Percentiles rank a stretch among this genome's conserved stretches.
phyloP scores from a whole-genome alignment of 805 yeast genomes.

The Yamadazyma philogaea region DNA sequence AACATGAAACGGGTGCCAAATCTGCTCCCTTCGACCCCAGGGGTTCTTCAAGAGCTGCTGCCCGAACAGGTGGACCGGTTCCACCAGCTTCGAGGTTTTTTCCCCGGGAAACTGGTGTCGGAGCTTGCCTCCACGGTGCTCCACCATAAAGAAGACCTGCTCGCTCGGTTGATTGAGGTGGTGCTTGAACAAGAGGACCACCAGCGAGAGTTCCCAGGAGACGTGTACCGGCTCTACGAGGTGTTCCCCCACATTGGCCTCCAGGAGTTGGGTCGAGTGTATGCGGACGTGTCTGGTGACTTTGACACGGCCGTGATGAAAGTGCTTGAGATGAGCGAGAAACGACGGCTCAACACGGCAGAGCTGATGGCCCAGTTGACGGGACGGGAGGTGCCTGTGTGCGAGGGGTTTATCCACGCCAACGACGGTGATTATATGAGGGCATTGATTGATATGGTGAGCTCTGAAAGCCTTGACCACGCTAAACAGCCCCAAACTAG shows the following conservation, averaged over 20 bases:
- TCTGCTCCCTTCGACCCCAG: neutral
- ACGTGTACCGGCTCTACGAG: constrained; percentile 5
- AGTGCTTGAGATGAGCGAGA: neutral
- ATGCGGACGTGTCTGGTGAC: neutral
- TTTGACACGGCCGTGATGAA: constrained; percentile 1
- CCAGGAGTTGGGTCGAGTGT: neutral
- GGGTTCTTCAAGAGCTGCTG: neutral
- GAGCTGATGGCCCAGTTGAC: neutral
- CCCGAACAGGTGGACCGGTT: neutral
- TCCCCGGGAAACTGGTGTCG: neutral
- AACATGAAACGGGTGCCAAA: no score
- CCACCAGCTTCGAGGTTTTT: constrained; percentile 1
- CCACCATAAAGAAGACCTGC: neutral
- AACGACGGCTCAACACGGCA: constrained; percentile 22
- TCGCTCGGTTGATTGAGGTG: neutral
- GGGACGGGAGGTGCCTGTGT: neutral
- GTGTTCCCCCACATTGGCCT: constrained; percentile 1
- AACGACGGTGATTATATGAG: constrained; percentile 6
- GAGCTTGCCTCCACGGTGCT: neutral
- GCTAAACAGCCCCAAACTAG: no score
- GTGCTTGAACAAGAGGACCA: neutral
- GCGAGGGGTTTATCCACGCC: neutral
- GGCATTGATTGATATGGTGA: constrained; percentile 8
- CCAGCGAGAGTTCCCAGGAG: neutral
- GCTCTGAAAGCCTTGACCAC: constrained; percentile 2